Conservation (phyloP, 164 flowering plant species). For the Paratinospora sagittata region DNA sequence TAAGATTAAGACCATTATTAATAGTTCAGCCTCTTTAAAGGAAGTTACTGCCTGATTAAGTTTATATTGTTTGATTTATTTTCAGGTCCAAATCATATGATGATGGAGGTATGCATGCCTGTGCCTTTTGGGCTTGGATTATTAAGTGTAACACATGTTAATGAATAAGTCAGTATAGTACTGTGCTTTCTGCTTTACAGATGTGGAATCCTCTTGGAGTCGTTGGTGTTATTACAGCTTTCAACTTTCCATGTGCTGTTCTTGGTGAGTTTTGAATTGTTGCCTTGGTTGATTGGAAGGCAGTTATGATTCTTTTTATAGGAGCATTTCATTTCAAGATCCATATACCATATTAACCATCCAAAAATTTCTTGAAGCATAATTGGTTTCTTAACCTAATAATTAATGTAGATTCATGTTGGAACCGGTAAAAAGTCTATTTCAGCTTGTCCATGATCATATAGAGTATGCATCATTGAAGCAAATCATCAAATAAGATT, state of each 20-base stretch:
- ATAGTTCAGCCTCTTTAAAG: background rate
- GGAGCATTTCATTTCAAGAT: background rate
- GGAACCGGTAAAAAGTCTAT: too few relatives aligned
- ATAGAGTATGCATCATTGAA: too few relatives aligned
- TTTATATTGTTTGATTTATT: constrained; percentile 17
- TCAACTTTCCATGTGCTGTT: constrained; percentile 98
- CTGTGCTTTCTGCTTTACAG: constrained; percentile 30
- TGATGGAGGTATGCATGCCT: constrained; percentile 71
- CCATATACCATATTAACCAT: background rate
- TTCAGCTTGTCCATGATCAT: too few relatives aligned
- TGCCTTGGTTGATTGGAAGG: background rate
- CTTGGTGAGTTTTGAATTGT: constrained; percentile 57
- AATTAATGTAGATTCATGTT: too few relatives aligned
- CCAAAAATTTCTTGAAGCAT: background rate
- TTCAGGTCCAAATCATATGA: constrained; percentile 95
- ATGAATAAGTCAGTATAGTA: background rate
- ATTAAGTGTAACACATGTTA: background rate
- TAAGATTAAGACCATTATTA: constrained; percentile 1
- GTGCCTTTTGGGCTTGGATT: constrained; percentile 10
- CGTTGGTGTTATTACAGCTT: constrained; percentile 98
- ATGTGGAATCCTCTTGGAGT: constrained; percentile 97
- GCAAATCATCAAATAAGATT: too few relatives aligned
- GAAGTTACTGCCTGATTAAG: background rate
- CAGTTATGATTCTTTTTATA: background rate
- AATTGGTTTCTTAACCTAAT: background rate